Base-by-base conservation (phyloP, 75 land plant genomes). In the Pinus tabuliformis region DNA sequence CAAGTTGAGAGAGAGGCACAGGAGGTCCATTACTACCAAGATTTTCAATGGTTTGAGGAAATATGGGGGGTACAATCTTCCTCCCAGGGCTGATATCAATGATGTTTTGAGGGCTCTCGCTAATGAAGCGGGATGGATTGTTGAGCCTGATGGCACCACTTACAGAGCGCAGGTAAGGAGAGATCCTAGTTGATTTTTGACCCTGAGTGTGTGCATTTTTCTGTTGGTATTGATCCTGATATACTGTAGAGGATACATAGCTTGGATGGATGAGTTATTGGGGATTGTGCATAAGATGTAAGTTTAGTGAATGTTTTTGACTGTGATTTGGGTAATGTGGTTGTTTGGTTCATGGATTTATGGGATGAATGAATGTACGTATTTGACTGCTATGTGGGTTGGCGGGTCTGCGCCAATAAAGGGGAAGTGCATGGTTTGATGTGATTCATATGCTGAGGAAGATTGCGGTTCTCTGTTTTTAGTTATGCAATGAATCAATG, bases 31-130 rank as follows among this genome's bases (percentile, higher is more conserved):
- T 72, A 88, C 92, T 30, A 82, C 88, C 52, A 87, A 85, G 77
- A 90, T 90, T 73, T 82, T 90, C 26, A 72, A 82, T 13, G 92
- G 92, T 3, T 86, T 90, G 17, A 70, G 92, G 57, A 85, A 82
- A 78, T 79, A 85, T 61, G 90, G 92, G 39, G 88, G 88, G 71
- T 90, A 90, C 86, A 77, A 77, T 36, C 88, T 90, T 54, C 83
- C 90, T 21, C 86, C 88, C 9, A 73, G 90, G 33, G 90, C 90
- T 28, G 92, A 90, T 78, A 90, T 88, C 84, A 88, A 90, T 73
- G 90, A 90, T 72, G 92, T 88, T 56, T 77, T 90, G 74, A 80
- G 85, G 56, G 80, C 85, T 45, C 80, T 90, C 45, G 90, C 90
- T 58, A 49, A 57, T 13, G 90, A 90, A 58, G 92, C 92, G 20